These are phyloP conservation scores for Leccinum incarnatum DNA, from an alignment of 768 basidiomycete genomes.

Conservation along the genomic window DNA sequence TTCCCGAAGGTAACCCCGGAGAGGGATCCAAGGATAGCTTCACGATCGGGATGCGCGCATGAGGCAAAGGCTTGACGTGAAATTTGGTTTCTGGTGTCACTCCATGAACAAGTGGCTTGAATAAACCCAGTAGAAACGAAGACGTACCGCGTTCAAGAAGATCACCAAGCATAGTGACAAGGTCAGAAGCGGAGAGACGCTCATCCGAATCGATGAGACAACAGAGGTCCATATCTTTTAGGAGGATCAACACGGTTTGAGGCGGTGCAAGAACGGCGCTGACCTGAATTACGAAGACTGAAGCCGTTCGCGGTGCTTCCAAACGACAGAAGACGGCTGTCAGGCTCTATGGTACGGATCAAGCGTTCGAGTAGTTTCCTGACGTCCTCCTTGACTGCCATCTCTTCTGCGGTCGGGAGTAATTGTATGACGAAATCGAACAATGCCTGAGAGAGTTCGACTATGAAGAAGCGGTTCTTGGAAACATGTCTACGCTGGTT, in stretches of 20 bases:
- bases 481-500: constrained; percentile 37
- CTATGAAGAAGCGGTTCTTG: constrained; percentile 61
- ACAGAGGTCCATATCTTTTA: constrained; percentile 95
- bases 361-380: constrained; percentile 92
- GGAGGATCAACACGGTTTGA: constrained; percentile 8
- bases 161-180: constrained; percentile 92
- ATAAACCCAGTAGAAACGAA: constrained; percentile 2
- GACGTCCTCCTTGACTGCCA: constrained; percentile 94
- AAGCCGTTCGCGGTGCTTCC: constrained; percentile 98
- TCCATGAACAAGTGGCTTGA: constrained; percentile 12
- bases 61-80: constrained; percentile 92
- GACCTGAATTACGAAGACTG: constrained; percentile 93
- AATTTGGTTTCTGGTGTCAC: constrained; percentile 81
- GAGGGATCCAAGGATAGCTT: constrained; percentile 92
- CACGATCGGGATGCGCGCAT: constrained; percentile 97
- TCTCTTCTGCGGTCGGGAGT: constrained; percentile 84
- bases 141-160: constrained; percentile 86
- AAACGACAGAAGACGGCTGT: constrained; percentile 87
- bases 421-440: constrained; percentile 94
- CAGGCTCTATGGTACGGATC: constrained; percentile 91
- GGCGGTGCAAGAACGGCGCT: constrained; percentile 18
- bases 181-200: constrained; percentile 76
- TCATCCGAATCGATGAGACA: constrained; percentile 90
- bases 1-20: constrained; percentile 76
- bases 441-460: constrained; percentile 84